Percentiles rank a stretch among this genome's conserved stretches.
Conservation (phyloP, 495 filamentous ascomycete genomes). For the Chaetomidium leptoderma region DNA sequence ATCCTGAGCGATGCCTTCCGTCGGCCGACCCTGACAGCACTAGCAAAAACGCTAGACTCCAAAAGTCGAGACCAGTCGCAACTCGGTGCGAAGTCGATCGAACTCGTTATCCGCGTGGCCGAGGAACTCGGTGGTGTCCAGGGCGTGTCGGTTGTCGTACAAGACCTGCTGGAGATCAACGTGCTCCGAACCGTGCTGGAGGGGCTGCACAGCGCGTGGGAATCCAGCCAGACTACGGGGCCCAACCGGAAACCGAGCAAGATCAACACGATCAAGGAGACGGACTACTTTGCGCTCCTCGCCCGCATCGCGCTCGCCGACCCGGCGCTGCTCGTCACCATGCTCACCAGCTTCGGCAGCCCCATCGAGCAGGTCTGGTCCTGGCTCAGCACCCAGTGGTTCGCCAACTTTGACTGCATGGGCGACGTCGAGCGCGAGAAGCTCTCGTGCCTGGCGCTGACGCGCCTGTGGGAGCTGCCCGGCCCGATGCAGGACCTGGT, state of each 20-base stretch:
- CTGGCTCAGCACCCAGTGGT: conserved; percentile 87
- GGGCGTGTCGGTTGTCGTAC: conserved; percentile 60
- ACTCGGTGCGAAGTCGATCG: conserved; percentile 60
- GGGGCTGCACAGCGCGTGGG: conserved; percentile 65
- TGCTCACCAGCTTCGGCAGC: conserved; percentile 44
- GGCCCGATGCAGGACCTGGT: conserved; percentile 48
- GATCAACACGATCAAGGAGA: conserved; percentile 65
- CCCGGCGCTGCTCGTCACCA: conserved; percentile 59
- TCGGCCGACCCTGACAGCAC: conserved; percentile 50
- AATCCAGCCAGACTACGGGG: conserved; percentile 70
- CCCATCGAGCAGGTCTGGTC: conserved; percentile 50
- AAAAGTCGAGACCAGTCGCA: conserved; percentile 64
- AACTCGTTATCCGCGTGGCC: conserved; percentile 66
- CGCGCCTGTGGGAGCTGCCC: conserved; percentile 66
- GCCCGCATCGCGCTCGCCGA: conserved; percentile 70
- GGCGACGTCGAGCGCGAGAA: conserved; percentile 71
- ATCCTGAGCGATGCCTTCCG: conserved; percentile 66
- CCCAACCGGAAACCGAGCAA: conserved; percentile 60
- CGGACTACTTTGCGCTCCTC: conserved; percentile 79
- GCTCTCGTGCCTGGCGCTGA: conserved; percentile 75
- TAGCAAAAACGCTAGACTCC: conserved; percentile 56
- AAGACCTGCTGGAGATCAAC: conserved; percentile 62
- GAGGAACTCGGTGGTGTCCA: conserved; percentile 62
- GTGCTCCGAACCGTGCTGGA: conserved; percentile 64
- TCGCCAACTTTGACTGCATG: conserved; percentile 78